Base-by-base conservation (phyloP, 1,139 yeast genomes). In the Protomyces arabidopsidicola region DNA sequence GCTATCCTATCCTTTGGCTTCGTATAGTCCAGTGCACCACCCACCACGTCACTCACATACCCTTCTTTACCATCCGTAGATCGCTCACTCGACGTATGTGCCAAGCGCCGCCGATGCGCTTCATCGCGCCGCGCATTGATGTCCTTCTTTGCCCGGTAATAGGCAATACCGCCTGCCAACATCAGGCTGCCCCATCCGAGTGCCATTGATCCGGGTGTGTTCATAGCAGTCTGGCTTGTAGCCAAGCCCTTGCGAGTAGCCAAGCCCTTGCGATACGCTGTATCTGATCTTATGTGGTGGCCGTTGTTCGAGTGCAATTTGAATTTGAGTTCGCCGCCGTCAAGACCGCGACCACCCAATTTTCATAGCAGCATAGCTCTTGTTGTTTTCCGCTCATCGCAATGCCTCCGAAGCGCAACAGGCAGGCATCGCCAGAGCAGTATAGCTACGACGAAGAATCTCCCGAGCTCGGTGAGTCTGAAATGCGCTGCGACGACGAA, bases 71-170 rank as follows among this genome's bases (percentile, higher is more conserved):
- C 27, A 52, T 14, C n/a, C 16, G 14, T 9, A 51, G 56, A 27
- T 2, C 56, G 52, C 8, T 34, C 62, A 1, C 62, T 50, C 31
- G 62, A 45, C 8, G 62, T 58, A 48, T 58, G 62, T 9, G 62
- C 42, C 53, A 58, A 42, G 12, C 62, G 24, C 45, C 51, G 53
- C 18, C 45, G 45, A 45, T 58, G 62, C 48, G 53, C 62, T 3
- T 50, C 35, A n/a, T 58, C 62, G 18, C 62, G 45, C 4, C 62
- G 38, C 51, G 53, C 56, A 38, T 58, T 58, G 62, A 58, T 58
- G 45, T 58, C 62, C 53, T 58, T 58, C 56, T 58, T 58, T n/a
- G 62, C 62, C 18, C 39, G 52, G 53, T 58, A 58, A 34, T 58
- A 58, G 45, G 62, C 55, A 22, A 53, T 50, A 8, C 62, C 62